Base-by-base conservation (phyloP, 768 basidiomycete genomes). In the Vararia minispora region DNA sequence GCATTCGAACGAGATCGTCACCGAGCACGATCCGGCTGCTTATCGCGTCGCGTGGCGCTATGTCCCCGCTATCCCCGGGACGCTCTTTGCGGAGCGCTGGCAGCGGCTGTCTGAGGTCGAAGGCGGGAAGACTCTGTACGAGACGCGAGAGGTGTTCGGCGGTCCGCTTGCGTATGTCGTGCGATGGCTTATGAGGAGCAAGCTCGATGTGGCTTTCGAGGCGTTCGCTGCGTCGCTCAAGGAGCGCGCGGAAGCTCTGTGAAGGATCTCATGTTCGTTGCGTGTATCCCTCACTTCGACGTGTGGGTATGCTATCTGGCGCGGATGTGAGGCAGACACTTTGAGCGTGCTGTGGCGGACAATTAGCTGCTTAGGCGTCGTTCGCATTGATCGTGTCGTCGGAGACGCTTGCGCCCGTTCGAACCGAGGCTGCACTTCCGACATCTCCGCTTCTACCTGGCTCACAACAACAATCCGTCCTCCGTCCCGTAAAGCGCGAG, bases 171-270 rank as follows among this genome's bases (percentile, higher is more conserved):
- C 77, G 26, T 74, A 78, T 47, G 1, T 74, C 8, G 55, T 80
- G 37, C 64, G 60, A 46, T 57, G 61, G 28, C 62, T 71, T 37
- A 49, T 74, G 11, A 57, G 63, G 11, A 43, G 48, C 11, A 64
- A 68, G 29, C 51, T 82, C 35, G 52, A 53, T 20, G 28, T 53
- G 35, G 72, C 68, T 0, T 74, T 77, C 33, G 45, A 52, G 6
- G 76, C 71, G 1, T 72, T 75, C 61, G 76, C 70, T 0, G 66
- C 72, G 33, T 71, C 63, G 0, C 55, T 83, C 49, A 80, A 81
- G 55, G 50, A 48, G 37, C 55, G 66, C 28, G 61, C 69, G 1
- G 79, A 81, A n/a, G n/a, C n/a, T n/a, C n/a, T n/a, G n/a, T n/a
- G n/a, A n/a, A n/a, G n/a, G n/a, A n/a, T n/a, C n/a, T n/a, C n/a